Conservation (phyloP, 78 protist genomes). For the Chrysochromulina tobinii region DNA sequence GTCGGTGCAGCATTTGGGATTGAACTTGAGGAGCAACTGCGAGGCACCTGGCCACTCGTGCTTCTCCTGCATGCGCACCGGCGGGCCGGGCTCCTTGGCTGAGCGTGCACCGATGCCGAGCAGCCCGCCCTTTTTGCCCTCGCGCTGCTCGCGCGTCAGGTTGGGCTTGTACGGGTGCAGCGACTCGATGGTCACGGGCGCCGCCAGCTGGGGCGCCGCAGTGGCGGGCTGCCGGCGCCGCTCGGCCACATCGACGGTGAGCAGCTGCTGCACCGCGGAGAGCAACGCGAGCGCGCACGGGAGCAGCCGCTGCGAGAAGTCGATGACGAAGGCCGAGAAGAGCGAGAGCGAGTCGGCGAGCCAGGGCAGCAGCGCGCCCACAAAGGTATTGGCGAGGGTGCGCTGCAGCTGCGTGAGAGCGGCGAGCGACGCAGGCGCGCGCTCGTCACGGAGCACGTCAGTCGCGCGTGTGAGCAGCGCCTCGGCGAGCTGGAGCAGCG, state of each 20-base stretch:
- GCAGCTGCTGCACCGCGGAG: neutral
- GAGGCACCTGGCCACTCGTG: neutral
- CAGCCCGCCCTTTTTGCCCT: neutral
- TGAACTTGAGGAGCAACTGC: neutral
- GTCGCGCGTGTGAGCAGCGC: neutral
- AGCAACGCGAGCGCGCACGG: neutral
- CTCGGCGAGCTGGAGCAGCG: neutral
- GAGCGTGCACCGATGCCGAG: neutral
- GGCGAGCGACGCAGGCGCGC: neutral
- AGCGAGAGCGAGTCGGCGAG: slow-evolving; percentile 16
- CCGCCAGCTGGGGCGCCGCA: neutral
- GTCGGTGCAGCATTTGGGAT: neutral
- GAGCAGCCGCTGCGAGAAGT: neutral
- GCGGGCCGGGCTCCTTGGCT: too few relatives aligned
- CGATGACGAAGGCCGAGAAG: slow-evolving; percentile 4
- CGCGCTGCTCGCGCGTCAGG: too few relatives aligned
- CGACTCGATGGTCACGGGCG: neutral
- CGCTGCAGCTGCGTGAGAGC: neutral
- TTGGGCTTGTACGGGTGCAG: neutral
- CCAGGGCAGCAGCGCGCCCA: neutral
- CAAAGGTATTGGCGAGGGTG: neutral
- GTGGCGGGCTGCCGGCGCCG: neutral
- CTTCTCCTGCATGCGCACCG: neutral
- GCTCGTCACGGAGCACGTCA: neutral
- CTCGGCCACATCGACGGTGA: neutral